Evolutionary conservation across 2,329 filamentous ascomycete species (phyloP).

Genomic region (Calonectria pauciramosa): DNA sequence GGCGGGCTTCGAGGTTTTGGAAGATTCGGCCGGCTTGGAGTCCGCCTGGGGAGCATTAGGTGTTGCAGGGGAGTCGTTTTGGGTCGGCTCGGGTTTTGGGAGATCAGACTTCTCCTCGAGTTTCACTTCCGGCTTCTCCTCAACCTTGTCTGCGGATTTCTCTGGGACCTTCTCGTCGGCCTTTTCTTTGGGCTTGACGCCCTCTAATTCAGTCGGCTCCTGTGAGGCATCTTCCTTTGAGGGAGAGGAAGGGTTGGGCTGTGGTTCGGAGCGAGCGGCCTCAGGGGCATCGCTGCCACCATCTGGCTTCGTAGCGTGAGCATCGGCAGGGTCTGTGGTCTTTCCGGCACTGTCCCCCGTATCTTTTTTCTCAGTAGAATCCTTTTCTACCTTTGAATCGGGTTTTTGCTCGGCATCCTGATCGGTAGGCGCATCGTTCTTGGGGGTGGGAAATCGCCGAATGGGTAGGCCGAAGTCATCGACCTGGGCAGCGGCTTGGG

Average conservation of each 20-base stretch:
- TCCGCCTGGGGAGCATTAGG: not conserved
- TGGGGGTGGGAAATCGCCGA: slow-evolving; percentile 60
- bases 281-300: slow-evolving; percentile 55
- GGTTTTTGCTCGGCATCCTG: slow-evolving; percentile 25
- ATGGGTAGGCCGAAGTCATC: slow-evolving; percentile 82
- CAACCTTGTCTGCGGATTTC: slow-evolving; percentile 5
- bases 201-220: slow-evolving; percentile 14
- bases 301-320: slow-evolving; percentile 41
- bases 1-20: not conserved
- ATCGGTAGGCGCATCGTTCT: slow-evolving; percentile 36
- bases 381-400: slow-evolving; percentile 5
- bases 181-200: slow-evolving; percentile 23
- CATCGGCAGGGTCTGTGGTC: slow-evolving; percentile 2
- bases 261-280: slow-evolving; percentile 53
- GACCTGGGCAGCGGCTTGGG: slow-evolving; percentile 57
- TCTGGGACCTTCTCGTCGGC: not conserved
- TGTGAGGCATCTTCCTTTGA: slow-evolving; percentile 4
- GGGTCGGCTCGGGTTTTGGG: slow-evolving; percentile 10
- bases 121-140: slow-evolving; percentile 9
- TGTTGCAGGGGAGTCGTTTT: slow-evolving; percentile 11
- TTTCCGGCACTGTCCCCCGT: slow-evolving; percentile 20
- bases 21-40: not conserved
- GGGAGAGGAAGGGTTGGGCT: slow-evolving; percentile 13
- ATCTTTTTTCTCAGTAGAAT: slow-evolving; percentile 24
- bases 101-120: slow-evolving; percentile 22